These are phyloP conservation scores for Astragalus glycyphyllos DNA, from an alignment of 306 rosid genomes.

Conservation along the genomic window DNA sequence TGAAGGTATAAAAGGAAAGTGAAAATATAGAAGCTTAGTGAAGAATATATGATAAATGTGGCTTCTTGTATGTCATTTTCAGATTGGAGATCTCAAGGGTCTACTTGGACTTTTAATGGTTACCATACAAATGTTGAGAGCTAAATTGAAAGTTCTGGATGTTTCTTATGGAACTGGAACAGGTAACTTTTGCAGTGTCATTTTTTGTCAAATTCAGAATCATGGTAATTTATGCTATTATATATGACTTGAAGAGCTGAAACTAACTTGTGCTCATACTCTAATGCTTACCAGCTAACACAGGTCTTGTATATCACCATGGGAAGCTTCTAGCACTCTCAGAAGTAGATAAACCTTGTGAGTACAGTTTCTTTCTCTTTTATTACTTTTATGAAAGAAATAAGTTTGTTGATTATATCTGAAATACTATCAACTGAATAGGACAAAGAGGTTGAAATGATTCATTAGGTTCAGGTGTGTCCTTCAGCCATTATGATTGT, in stretches of 20 bases:
- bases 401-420: slow-evolving; percentile 11
- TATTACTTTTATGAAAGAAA: not conserved
- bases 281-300: slow-evolving; percentile 64
- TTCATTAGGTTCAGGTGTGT: not conserved
- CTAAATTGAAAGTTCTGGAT: slow-evolving; percentile 79
- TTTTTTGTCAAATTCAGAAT: slow-evolving; percentile 30
- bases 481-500: slow-evolving; percentile 19
- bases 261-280: slow-evolving; percentile 40
- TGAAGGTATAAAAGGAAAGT: slow-evolving; percentile 64
- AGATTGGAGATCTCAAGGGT: slow-evolving; percentile 95
- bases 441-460: slow-evolving; percentile 16
- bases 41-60: slow-evolving; percentile 16
- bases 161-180: slow-evolving; percentile 74
- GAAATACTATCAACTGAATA: slow-evolving; percentile 2
- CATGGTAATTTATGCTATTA: not conserved
- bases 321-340: slow-evolving; percentile 90
- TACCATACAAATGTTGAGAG: slow-evolving; percentile 78
- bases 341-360: slow-evolving; percentile 96
- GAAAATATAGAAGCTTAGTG: slow-evolving; percentile 24
- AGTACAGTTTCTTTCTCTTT: slow-evolving; percentile 42
- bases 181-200: slow-evolving; percentile 53
- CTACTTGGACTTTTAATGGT: slow-evolving; percentile 79
- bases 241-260: slow-evolving; percentile 30
- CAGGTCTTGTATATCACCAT: slow-evolving; percentile 92
- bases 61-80: slow-evolving; percentile 43